A percentile compares a stretch with the other conserved stretches of the same genome.
Evolutionary conservation across 257 asterid species (phyloP).

Genomic region (Solanum chilense): DNA sequence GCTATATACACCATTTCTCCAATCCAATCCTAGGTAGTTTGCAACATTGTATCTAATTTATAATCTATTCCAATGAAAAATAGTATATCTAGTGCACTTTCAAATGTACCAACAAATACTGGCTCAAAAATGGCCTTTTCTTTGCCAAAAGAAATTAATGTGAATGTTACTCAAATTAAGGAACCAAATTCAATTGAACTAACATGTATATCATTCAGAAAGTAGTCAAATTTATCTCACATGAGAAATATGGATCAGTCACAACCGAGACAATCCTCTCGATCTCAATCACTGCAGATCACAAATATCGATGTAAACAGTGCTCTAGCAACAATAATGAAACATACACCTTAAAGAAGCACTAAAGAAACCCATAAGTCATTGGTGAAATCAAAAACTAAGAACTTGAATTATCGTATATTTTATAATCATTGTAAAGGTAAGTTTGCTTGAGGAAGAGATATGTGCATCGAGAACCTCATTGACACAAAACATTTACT

Average conservation of each 20-base stretch:
- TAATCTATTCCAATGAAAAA: background rate
- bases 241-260: background rate
- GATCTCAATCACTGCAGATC: background rate
- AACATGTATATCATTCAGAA: background rate
- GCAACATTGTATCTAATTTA: background rate
- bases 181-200: background rate
- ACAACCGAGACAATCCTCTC: background rate
- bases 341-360: background rate
- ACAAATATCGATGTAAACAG: background rate
- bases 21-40: slow-evolving; percentile 1
- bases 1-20: background rate
- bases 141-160: background rate
- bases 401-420: background rate
- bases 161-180: background rate
- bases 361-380: background rate
- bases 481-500: background rate
- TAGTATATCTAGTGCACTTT: background rate
- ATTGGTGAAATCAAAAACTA: background rate
- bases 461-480: background rate
- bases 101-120: background rate
- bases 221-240: background rate
- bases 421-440: background rate
- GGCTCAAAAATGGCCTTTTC: background rate
- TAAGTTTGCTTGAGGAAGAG: background rate
- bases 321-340: background rate